Evolutionary conservation across 768 basidiomycete genomes (phyloP).

Genomic region (Lactifluus rugatus): DNA sequence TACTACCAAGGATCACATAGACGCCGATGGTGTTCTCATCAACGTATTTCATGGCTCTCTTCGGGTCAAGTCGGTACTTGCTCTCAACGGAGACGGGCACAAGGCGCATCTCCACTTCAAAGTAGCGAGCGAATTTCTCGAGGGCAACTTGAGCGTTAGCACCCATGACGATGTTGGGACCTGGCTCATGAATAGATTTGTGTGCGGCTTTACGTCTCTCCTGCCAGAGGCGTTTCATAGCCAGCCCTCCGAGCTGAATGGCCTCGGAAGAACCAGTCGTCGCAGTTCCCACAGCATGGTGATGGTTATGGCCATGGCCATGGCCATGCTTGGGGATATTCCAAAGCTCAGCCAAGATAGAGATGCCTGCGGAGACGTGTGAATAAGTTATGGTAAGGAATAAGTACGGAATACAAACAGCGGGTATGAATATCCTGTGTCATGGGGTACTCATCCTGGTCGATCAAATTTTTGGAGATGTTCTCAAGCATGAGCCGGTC

Average conservation of each 20-base stretch:
- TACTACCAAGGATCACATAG: constrained; percentile 50
- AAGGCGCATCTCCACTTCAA: constrained; percentile 54
- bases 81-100: constrained; percentile 57
- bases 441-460: constrained; percentile 61
- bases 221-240: constrained; percentile 66
- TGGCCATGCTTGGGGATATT: constrained; percentile 36
- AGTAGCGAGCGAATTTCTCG: constrained; percentile 62
- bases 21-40: constrained; percentile 69
- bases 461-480: constrained; percentile 57
- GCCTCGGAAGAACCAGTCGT: constrained; percentile 66
- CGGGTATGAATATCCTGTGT: constrained; percentile 31
- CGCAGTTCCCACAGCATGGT: constrained; percentile 54
- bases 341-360: constrained; percentile 60
- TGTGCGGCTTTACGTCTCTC: constrained; percentile 54
- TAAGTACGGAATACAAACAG: background rate
- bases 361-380: constrained; percentile 37
- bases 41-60: constrained; percentile 51
- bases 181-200: constrained; percentile 56
- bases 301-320: constrained; percentile 10
- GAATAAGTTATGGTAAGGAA: constrained; percentile 25
- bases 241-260: constrained; percentile 62
- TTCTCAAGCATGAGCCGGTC: constrained; percentile 54
- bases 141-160: constrained; percentile 63
- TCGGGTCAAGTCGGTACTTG: constrained; percentile 69
- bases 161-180: constrained; percentile 56